Percentiles rank a stretch among this genome's conserved stretches.
phyloP scores from a whole-genome alignment of 768 basidiomycete genomes.

The Antrodiella citrinella region DNA sequence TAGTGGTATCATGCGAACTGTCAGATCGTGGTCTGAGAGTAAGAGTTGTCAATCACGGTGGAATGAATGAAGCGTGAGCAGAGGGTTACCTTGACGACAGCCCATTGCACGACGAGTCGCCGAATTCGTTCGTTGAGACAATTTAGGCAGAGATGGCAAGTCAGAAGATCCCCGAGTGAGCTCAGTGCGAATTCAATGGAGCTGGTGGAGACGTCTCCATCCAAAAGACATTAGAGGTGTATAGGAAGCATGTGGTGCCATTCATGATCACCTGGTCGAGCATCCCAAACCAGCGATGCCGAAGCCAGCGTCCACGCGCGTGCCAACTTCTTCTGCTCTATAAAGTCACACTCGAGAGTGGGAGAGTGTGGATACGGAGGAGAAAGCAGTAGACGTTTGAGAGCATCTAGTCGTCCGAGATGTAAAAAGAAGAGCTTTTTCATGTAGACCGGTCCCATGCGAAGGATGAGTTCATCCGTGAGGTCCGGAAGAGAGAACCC shows the following conservation, averaged over 20 bases:
- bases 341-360: slow-evolving; percentile 56
- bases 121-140: slow-evolving; percentile 60
- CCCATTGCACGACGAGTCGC: slow-evolving; percentile 67
- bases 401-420: slow-evolving; percentile 72
- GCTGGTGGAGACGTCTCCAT: slow-evolving; percentile 60
- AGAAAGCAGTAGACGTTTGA: slow-evolving; percentile 68
- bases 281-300: slow-evolving; percentile 81
- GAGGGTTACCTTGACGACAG: slow-evolving; percentile 58
- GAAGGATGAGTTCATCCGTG: slow-evolving; percentile 60
- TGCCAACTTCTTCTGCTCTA: slow-evolving; percentile 71
- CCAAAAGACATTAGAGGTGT: neutral
- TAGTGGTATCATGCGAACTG: too few relatives aligned
- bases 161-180: slow-evolving; percentile 60
- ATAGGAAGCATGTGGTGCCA: neutral
- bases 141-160: slow-evolving; percentile 63
- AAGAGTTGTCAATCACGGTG: too few relatives aligned
- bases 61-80: too few relatives aligned
- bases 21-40: too few relatives aligned
- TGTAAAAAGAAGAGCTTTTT: slow-evolving; percentile 81
- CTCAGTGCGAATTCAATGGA: slow-evolving; percentile 65
- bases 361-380: slow-evolving; percentile 76
- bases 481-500: slow-evolving; percentile 60
- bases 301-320: slow-evolving; percentile 78
- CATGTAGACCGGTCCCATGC: slow-evolving; percentile 69
- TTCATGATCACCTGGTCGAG: slow-evolving; percentile 65